Base-by-base conservation (phyloP, 2,329 filamentous ascomycete genomes). In the Phoma sp. region DNA sequence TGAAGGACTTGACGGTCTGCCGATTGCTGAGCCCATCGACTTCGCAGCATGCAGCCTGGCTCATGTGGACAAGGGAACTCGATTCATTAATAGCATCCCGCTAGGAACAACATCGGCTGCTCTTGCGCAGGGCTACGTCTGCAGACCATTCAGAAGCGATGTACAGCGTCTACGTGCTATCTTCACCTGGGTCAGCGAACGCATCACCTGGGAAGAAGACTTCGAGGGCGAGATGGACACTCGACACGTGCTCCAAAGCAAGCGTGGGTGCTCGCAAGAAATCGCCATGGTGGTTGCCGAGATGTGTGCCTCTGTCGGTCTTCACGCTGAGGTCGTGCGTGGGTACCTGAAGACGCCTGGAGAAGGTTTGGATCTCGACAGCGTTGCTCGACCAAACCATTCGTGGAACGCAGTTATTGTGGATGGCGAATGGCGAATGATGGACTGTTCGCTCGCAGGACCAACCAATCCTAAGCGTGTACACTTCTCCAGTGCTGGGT, bases 401-500 rank as follows among this genome's bases (percentile, higher is more conserved):
- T 98, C 90, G 87, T 99, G 95, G 95, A 99, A 99, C 66, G 88
- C 92, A 0, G 91, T 98, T 17, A 79, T 97, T 32, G 88, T 97
- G 8, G 95, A 99, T 74, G 89, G 90, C 21, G 92, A 97, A 76
- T 99, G 95, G 95, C 89, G 95, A 45, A 90, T 98, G 62, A 91
- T 99, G 80, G 95, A 99, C 74, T 95, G 92, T 73, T 96, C 92
- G 32, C 81, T 99, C 43, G 92, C 95, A 4, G 93, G 89, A 60
- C 93, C 94, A 12, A 96, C 94, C 0, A 92, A 98, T 68, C 94
- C 95, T 9, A 87, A 85, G 53, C 85, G 96, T 43, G 82, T 80
- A 15, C 80, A 87, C 29, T 98, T 96, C 76, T 96, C 92, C 13
- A 90, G 85, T 64, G 84, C 84, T 24, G 85, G 85, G 55, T 85